A percentile compares a stretch with the other conserved stretches of the same genome.
These are phyloP conservation scores for Fulvia fulva DNA, from an alignment of 2,329 filamentous ascomycete genomes.

Conservation along the genomic window DNA sequence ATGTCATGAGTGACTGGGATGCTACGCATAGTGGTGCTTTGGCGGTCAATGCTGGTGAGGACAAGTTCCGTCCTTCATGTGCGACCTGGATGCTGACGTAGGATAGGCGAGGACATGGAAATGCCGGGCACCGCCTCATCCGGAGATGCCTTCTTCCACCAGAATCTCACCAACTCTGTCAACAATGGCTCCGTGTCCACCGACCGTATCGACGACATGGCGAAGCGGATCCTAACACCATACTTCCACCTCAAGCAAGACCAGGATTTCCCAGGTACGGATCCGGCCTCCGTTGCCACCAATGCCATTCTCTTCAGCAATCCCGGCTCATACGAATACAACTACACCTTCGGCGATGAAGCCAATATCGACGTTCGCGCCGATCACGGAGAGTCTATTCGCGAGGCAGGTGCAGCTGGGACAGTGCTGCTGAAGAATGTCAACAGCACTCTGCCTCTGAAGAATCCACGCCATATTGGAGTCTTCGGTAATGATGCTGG, in stretches of 20 bases:
- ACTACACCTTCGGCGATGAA: conserved; percentile 33
- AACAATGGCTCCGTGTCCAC: conserved; percentile 29
- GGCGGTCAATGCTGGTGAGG: conserved; percentile 21
- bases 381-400: conserved; percentile 36
- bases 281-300: conserved; percentile 46
- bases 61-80: too few species aligned
- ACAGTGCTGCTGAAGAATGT: conserved; percentile 50
- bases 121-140: conserved; percentile 15
- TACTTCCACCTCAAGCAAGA: conserved; percentile 59
- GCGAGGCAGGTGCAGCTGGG: conserved; percentile 41
- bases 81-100: too few species aligned
- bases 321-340: conserved; percentile 46
- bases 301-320: conserved; percentile 41
- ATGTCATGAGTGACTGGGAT: conserved; percentile 77
- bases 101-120: conserved; percentile 31
- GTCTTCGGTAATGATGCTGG: conserved; percentile 50
- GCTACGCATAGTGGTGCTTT: conserved; percentile 25
- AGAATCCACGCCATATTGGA: conserved; percentile 44
- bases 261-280: conserved; percentile 39
- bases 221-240: conserved; percentile 44
- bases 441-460: conserved; percentile 50
- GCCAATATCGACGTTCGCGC: conserved; percentile 38
- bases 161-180: conserved; percentile 29
- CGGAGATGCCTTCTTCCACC: too few species aligned
- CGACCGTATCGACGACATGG: conserved; percentile 56